A percentile compares a stretch with the other conserved stretches of the same genome.
Conservation (phyloP, 2,329 filamentous ascomycete genomes). For the Fusarium oxysporum region DNA sequence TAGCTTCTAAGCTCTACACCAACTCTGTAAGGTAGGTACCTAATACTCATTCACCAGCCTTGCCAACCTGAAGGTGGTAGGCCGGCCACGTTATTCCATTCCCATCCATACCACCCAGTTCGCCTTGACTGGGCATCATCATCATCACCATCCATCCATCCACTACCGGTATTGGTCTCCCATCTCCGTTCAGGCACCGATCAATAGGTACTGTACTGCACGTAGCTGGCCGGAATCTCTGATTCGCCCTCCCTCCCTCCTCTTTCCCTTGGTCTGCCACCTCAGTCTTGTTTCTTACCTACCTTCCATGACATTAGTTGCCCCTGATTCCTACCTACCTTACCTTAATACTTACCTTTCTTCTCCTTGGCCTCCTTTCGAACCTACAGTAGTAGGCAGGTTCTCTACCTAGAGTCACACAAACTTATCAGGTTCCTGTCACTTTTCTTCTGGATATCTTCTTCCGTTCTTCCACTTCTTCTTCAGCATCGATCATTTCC, state of each 20-base stretch:
- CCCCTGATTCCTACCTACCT: conserved; percentile 39
- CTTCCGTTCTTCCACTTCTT: conserved; percentile 14
- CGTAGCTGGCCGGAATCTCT: neutral
- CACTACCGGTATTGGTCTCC: neutral
- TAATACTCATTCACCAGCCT: neutral
- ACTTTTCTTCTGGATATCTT: conserved; percentile 16
- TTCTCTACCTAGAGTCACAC: neutral
- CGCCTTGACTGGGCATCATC: conserved; percentile 18
- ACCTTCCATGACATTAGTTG: conserved; percentile 12
- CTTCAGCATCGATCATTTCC: conserved; percentile 21
- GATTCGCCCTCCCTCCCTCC: conserved; percentile 12
- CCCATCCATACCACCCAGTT: conserved; percentile 7
- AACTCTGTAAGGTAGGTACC: conserved; percentile 5
- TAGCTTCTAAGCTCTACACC: conserved; percentile 18
- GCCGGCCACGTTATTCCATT: conserved; percentile 32
- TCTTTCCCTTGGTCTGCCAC: neutral
- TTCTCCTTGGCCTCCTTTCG: neutral
- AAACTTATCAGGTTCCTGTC: neutral
- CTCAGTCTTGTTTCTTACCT: conserved; percentile 17
- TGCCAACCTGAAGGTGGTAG: neutral
- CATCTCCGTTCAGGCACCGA: conserved; percentile 33
- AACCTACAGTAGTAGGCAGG: neutral
- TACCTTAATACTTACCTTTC: neutral
- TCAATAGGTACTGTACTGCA: neutral
- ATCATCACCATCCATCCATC: conserved; percentile 1